phyloP scores from a whole-genome alignment of 2,329 filamentous ascomycete genomes.

The Lasiodiplodia hormozganensis region DNA sequence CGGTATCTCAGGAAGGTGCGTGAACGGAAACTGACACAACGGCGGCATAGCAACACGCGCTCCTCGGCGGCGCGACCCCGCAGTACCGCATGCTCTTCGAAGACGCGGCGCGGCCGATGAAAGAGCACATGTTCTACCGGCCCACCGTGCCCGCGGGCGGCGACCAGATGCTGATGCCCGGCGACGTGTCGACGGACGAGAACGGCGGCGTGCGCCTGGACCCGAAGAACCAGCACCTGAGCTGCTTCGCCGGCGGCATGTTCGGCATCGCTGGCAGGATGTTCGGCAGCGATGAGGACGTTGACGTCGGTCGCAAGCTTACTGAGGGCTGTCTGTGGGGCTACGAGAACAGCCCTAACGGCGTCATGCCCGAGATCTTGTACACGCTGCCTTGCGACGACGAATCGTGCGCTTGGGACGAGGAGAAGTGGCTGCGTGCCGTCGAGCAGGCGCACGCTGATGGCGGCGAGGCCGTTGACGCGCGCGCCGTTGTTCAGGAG shows the following conservation, averaged over 20 bases:
- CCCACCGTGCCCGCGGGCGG: constrained; percentile 41
- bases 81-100: constrained; percentile 66
- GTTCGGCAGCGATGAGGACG: constrained; percentile 60
- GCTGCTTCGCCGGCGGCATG: constrained; percentile 69
- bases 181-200: constrained; percentile 41
- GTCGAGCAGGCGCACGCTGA: constrained; percentile 32
- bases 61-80: constrained; percentile 50
- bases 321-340: constrained; percentile 69
- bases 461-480: not conserved
- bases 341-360: constrained; percentile 62
- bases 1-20: no score
- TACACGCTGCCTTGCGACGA: constrained; percentile 58
- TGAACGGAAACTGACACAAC: not conserved
- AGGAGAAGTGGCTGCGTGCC: constrained; percentile 56
- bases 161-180: constrained; percentile 39
- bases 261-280: constrained; percentile 65
- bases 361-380: constrained; percentile 68
- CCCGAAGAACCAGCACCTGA: constrained; percentile 49
- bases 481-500: not conserved
- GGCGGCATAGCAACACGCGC: constrained; percentile 43
- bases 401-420: constrained; percentile 59
- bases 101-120: constrained; percentile 51
- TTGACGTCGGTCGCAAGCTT: constrained; percentile 63
- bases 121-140: constrained; percentile 57
- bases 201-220: constrained; percentile 7